Conservation (phyloP, 2,329 filamentous ascomycete genomes). For the Cladobotryum protrusum region DNA sequence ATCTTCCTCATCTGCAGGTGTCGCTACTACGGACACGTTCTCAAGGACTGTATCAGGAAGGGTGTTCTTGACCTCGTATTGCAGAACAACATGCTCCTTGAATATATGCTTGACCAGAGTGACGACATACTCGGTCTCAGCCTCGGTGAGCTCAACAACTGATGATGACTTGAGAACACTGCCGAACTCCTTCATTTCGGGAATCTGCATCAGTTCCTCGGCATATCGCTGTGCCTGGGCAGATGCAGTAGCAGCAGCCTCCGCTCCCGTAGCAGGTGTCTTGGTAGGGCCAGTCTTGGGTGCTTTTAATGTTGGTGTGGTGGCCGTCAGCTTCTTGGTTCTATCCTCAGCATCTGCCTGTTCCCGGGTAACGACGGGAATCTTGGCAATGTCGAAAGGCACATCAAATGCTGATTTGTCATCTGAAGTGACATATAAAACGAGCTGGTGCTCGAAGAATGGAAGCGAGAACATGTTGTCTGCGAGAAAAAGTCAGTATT, state of each 20-base stretch:
- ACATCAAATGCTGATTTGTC: conserved; percentile 77
- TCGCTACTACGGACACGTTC: conserved; percentile 77
- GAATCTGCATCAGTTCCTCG: conserved; percentile 79
- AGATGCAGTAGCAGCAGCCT: conserved; percentile 68
- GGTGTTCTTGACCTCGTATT: conserved; percentile 98
- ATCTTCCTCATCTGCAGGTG: conserved; percentile 74
- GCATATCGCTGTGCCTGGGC: conserved; percentile 84
- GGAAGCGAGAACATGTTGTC: conserved; percentile 94
- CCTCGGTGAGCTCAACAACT: conserved; percentile 85
- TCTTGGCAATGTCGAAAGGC: conserved; percentile 84
- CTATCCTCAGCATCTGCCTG: conserved; percentile 94
- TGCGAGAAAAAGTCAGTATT: conserved; percentile 29
- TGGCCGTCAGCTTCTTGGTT: conserved; percentile 92
- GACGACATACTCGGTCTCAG: conserved; percentile 96
- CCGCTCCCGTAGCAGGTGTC: conserved; percentile 60
- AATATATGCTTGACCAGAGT: conserved; percentile 93
- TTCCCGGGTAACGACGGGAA: conserved; percentile 90
- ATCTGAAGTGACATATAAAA: conserved; percentile 93
- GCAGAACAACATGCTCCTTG: conserved; percentile 91
- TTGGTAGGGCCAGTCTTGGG: conserved; percentile 76
- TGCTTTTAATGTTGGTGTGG: conserved; percentile 88
- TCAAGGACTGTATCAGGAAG: conserved; percentile 84
- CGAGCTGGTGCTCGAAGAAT: conserved; percentile 92
- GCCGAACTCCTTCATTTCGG: conserved; percentile 86
- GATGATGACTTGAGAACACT: conserved; percentile 85